phyloP scores from a whole-genome alignment of 2,329 filamentous ascomycete genomes.

The Stemphylium beticola region DNA sequence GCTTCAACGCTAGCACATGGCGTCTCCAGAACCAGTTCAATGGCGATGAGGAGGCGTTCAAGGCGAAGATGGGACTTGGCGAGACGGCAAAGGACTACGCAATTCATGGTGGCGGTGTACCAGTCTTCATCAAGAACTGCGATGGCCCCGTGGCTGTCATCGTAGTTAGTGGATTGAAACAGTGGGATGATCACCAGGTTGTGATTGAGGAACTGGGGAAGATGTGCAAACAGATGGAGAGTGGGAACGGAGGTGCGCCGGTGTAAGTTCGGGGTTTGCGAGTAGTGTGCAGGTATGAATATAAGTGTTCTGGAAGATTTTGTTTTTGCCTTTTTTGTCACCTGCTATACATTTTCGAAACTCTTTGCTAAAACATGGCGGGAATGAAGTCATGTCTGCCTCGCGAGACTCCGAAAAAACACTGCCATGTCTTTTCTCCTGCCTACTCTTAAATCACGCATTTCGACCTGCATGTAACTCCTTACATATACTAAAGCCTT shows the following conservation, averaged over 20 bases:
- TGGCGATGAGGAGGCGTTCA: conserved; percentile 67
- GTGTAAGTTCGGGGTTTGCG: not conserved
- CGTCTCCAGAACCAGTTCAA: conserved; percentile 72
- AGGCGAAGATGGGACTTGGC: conserved; percentile 66
- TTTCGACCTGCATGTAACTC: no score
- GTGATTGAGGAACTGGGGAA: conserved; percentile 63
- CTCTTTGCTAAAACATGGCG: no score
- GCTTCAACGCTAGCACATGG: conserved; percentile 74
- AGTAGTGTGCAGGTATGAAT: not conserved
- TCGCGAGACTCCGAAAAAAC: no score
- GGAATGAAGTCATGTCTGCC: no score
- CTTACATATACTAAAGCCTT: no score
- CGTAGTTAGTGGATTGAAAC: conserved; percentile 77
- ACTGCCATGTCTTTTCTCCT: no score
- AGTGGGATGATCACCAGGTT: conserved; percentile 79
- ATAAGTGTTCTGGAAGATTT: not conserved
- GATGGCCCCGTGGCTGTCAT: conserved; percentile 77
- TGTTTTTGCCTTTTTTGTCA: not conserved
- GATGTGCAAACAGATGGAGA: conserved; percentile 19
- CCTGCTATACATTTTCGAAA: not conserved
- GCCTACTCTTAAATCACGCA: no score
- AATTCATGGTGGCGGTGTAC: conserved; percentile 78
- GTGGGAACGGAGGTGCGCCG: not conserved
- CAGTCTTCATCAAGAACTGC: conserved; percentile 71
- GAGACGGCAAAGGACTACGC: conserved; percentile 66